phyloP scores from a whole-genome alignment of 768 basidiomycete genomes.

The Hygrophorus russula region DNA sequence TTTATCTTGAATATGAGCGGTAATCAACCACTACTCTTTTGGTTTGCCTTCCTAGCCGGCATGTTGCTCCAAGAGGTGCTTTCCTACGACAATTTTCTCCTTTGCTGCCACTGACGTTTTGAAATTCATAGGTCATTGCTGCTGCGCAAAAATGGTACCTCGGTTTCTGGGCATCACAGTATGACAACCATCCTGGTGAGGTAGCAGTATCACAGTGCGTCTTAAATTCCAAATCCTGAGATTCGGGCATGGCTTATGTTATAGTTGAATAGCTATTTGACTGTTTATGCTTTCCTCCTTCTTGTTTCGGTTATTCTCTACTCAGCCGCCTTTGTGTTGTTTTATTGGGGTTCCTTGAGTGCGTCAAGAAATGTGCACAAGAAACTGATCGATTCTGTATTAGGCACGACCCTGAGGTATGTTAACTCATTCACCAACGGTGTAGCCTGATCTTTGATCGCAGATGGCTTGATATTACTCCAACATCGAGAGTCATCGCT shows the following conservation, averaged over 20 bases:
- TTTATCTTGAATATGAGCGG: slow-evolving; percentile 28
- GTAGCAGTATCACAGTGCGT: slow-evolving; percentile 27
- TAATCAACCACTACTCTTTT: slow-evolving; percentile 21
- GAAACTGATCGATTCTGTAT: slow-evolving; percentile 37
- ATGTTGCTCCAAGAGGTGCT: slow-evolving; percentile 13
- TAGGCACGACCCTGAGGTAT: slow-evolving; percentile 52
- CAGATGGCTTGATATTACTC: slow-evolving; percentile 41
- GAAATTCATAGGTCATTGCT: too few relatives aligned
- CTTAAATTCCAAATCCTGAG: slow-evolving; percentile 5
- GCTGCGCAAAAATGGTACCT: slow-evolving; percentile 36
- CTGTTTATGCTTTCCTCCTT: slow-evolving; percentile 20
- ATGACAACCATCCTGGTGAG: slow-evolving; percentile 21
- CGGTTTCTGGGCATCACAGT: slow-evolving; percentile 35
- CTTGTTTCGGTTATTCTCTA: not conserved
- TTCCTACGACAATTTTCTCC: too few relatives aligned
- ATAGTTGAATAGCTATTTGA: slow-evolving; percentile 31
- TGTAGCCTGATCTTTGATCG: not conserved
- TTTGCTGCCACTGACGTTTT: too few relatives aligned
- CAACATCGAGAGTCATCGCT: slow-evolving; percentile 44
- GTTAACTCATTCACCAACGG: not conserved
- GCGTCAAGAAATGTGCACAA: slow-evolving; percentile 46
- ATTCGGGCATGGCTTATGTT: too few relatives aligned
- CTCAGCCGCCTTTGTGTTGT: slow-evolving; percentile 22
- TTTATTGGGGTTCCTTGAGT: slow-evolving; percentile 34
- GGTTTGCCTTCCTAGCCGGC: slow-evolving; percentile 14